These are phyloP conservation scores for Mariannaea elegans DNA, from an alignment of 2,329 filamentous ascomycete species.

Conservation along the genomic window DNA sequence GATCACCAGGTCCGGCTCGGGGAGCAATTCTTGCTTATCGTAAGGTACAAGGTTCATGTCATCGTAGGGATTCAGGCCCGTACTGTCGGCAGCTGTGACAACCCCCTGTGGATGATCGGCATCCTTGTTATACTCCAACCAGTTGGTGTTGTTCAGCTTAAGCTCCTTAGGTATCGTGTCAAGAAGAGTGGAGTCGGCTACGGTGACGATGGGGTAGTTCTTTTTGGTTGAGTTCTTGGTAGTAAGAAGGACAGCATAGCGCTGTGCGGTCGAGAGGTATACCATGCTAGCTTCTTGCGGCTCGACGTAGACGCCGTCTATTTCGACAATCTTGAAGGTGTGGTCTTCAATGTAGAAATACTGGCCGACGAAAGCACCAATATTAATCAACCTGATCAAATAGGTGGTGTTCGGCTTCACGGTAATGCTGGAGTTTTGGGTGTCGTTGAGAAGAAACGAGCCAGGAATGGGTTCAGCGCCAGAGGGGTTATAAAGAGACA, in stretches of 20 bases:
- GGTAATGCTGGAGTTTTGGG: constrained; percentile 64
- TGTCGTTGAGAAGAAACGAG: constrained; percentile 76
- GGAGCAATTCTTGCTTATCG: constrained; percentile 70
- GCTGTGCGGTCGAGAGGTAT: constrained; percentile 74
- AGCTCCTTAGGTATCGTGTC: constrained; percentile 71
- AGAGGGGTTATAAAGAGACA: constrained; percentile 63
- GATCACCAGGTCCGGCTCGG: constrained; percentile 71
- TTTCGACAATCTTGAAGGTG: constrained; percentile 74
- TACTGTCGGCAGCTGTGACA: constrained; percentile 57
- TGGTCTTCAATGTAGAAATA: constrained; percentile 74
- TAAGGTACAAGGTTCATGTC: constrained; percentile 77
- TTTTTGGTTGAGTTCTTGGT: constrained; percentile 68
- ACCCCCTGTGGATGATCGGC: constrained; percentile 57
- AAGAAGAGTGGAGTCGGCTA: constrained; percentile 65
- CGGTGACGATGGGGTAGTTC: constrained; percentile 69
- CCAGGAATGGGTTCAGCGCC: constrained; percentile 74
- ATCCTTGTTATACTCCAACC: constrained; percentile 65
- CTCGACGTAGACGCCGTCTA: constrained; percentile 76
- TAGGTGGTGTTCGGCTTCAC: constrained; percentile 77
- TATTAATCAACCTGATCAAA: constrained; percentile 75
- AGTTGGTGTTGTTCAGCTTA: constrained; percentile 73
- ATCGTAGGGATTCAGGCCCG: constrained; percentile 72
- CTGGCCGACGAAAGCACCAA: constrained; percentile 75
- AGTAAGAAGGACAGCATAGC: constrained; percentile 70
- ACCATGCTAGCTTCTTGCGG: constrained; percentile 67